A percentile compares a stretch with the other conserved stretches of the same genome.
These are phyloP conservation scores for Pestalotiopsis sp. DNA, from an alignment of 2,329 filamentous ascomycete genomes.

Conservation along the genomic window DNA sequence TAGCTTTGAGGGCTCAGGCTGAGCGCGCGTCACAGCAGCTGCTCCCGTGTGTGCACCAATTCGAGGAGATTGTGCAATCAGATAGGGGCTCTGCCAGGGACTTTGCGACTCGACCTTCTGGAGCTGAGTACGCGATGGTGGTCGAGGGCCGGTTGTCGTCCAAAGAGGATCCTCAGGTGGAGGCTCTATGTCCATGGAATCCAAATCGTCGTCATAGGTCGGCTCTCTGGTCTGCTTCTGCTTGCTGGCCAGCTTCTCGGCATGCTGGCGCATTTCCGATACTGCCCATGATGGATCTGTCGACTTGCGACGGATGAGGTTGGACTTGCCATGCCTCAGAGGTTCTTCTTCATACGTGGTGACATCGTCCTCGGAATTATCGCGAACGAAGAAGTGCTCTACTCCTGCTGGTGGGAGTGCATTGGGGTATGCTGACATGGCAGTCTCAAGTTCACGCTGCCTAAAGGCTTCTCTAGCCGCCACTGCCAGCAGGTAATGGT, in stretches of 20 bases:
- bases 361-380: constrained; percentile 62
- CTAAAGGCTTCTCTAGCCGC: constrained; percentile 80
- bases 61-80: constrained; percentile 23
- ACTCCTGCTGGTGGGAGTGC: constrained; percentile 70
- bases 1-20: constrained; percentile 41
- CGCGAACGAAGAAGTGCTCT: constrained; percentile 70
- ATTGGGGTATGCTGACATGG: constrained; percentile 75
- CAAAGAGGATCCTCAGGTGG: constrained; percentile 32
- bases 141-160: constrained; percentile 27
- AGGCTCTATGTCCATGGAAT: constrained; percentile 32
- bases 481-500: constrained; percentile 76
- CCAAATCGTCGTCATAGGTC: constrained; percentile 34
- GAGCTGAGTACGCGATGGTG: constrained; percentile 26
- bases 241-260: constrained; percentile 62
- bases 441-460: constrained; percentile 73
- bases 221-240: constrained; percentile 41
- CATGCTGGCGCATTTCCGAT: constrained; percentile 79
- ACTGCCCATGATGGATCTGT: constrained; percentile 75
- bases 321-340: constrained; percentile 39
- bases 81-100: constrained; percentile 21
- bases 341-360: constrained; percentile 37
- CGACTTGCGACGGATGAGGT: constrained; percentile 56
- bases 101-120: constrained; percentile 21
- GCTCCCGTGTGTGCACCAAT: not conserved
- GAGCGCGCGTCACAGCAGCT: constrained; percentile 24